Conservation (phyloP, 805 yeast species). For the Blastobotrys attinorum region DNA sequence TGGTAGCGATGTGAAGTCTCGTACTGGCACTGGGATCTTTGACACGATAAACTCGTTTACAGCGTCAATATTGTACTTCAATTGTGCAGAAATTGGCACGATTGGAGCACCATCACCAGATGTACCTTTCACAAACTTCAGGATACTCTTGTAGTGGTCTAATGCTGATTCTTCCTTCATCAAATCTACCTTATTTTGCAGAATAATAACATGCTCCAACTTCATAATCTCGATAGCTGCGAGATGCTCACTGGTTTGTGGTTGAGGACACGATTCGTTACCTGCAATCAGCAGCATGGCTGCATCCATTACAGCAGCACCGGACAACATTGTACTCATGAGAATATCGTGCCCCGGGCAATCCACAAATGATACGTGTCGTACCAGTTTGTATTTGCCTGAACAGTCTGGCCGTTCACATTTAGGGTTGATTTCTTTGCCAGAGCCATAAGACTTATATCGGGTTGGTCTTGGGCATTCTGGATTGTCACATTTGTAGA, state of each 20-base stretch:
- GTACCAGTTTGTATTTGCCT: constrained; percentile 83
- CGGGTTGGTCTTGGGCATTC: constrained; percentile 90
- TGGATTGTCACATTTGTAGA: constrained; percentile 83
- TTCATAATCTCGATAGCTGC: constrained; percentile 99
- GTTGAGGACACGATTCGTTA: constrained; percentile 99
- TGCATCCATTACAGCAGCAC: constrained; percentile 99
- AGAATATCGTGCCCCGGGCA: constrained; percentile 99
- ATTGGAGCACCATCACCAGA: constrained; percentile 99
- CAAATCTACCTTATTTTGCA: constrained; percentile 97
- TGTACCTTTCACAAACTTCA: constrained; percentile 92
- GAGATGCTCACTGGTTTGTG: constrained; percentile 97
- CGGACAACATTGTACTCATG: constrained; percentile 99
- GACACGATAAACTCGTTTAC: constrained; percentile 95
- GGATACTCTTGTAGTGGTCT: constrained; percentile 89
- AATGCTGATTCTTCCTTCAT: constrained; percentile 96
- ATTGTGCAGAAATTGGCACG: constrained; percentile 97
- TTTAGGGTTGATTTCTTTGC: constrained; percentile 89
- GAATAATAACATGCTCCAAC: constrained; percentile 87
- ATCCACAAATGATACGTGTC: constrained; percentile 98
- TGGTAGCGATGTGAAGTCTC: constrained; percentile 93
- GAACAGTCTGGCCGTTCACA: constrained; percentile 80
- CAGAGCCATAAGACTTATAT: constrained; percentile 89
- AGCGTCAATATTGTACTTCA: constrained; percentile 97
- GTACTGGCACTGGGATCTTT: constrained; percentile 89
- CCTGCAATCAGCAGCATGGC: constrained; percentile 94